These are phyloP conservation scores for Ceratobasidium sp. DNA, from an alignment of 1,284 basidiomycete genomes.

Conservation along the genomic window DNA sequence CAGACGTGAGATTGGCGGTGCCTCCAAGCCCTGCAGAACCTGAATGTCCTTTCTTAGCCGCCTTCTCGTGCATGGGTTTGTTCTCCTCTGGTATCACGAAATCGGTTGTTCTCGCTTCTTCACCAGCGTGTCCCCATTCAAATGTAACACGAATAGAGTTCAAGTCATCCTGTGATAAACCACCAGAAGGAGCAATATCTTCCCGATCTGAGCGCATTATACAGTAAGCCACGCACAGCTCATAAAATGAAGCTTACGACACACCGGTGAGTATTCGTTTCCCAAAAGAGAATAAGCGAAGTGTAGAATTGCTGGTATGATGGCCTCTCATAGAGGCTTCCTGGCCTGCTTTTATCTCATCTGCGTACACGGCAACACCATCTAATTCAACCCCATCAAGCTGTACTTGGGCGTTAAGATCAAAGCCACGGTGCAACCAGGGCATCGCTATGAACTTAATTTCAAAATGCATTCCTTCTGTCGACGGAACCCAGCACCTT, in stretches of 20 bases:
- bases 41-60: slow-evolving; percentile 16
- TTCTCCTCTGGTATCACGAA: not conserved
- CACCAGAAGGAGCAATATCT: not conserved
- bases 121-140: not conserved
- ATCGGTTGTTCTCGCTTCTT: not conserved
- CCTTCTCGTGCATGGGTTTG: slow-evolving; percentile 16
- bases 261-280: slow-evolving; percentile 20
- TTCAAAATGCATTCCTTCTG: slow-evolving; percentile 24
- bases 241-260: not conserved
- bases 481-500: slow-evolving; percentile 36
- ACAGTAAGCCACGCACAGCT: not conserved
- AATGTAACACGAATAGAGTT: slow-evolving; percentile 12
- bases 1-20: not conserved
- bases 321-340: not conserved
- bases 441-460: not conserved
- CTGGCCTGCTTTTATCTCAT: not conserved
- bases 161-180: not conserved
- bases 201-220: not conserved
- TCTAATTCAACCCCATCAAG: slow-evolving; percentile 5
- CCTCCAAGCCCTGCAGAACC: slow-evolving; percentile 28
- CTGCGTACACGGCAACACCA: not conserved
- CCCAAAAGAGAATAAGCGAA: slow-evolving; percentile 18
- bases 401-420: not conserved
- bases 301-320: not conserved
- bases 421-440: not conserved